Evolutionary conservation across 2,329 filamentous ascomycete genomes (phyloP).

Genomic region (Hortaea sp.): DNA sequence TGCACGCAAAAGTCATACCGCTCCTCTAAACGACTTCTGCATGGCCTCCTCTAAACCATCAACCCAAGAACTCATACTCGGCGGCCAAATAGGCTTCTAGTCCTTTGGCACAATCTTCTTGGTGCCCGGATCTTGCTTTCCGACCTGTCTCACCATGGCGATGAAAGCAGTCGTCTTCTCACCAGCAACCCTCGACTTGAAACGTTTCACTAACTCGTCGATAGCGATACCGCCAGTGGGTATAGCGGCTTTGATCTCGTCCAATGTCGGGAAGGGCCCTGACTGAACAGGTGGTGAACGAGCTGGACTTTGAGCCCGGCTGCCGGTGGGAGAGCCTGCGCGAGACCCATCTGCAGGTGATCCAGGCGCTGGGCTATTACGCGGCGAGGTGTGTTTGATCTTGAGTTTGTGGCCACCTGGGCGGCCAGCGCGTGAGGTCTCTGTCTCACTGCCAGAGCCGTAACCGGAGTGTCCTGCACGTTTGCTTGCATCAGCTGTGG

Average conservation of each 20-base stretch:
- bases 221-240: slow-evolving; percentile 36
- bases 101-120: slow-evolving; percentile 11
- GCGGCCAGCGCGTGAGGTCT: slow-evolving; percentile 54
- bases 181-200: slow-evolving; percentile 32
- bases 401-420: slow-evolving; percentile 40
- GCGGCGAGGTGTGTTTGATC: slow-evolving; percentile 25
- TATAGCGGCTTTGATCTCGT: slow-evolving; percentile 35
- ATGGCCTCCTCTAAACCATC: too few species aligned
- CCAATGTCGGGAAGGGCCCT: slow-evolving; percentile 29
- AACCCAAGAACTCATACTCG: too few species aligned
- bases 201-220: slow-evolving; percentile 29
- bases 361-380: slow-evolving; percentile 32
- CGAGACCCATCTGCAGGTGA: slow-evolving; percentile 29
- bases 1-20: too few species aligned
- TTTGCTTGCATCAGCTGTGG: slow-evolving; percentile 10
- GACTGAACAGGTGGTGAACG: slow-evolving; percentile 1
- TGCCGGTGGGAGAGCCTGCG: slow-evolving; percentile 23
- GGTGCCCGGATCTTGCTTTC: slow-evolving; percentile 16
- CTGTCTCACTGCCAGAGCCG: slow-evolving; percentile 61
- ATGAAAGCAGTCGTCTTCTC: slow-evolving; percentile 32
- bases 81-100: background rate
- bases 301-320: slow-evolving; percentile 9
- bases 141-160: slow-evolving; percentile 31
- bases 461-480: slow-evolving; percentile 25
- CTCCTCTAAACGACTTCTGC: too few species aligned